Conservation (phyloP, 768 basidiomycete species). For the Inosperma sp. region DNA sequence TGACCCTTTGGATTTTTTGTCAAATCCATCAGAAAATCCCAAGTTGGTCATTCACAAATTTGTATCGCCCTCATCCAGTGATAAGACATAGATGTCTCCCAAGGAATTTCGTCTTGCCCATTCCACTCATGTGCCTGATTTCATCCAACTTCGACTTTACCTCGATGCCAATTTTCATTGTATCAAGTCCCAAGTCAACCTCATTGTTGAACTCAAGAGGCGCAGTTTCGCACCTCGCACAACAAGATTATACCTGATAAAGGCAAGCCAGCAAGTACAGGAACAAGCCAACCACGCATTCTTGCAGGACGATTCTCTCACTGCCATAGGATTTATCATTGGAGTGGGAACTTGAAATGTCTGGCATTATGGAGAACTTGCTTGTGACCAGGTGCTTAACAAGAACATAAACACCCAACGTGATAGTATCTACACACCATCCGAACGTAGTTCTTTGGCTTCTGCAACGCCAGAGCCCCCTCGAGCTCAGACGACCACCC, state of each 20-base stretch:
- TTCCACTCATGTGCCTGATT: not conserved
- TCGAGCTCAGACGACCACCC: too few relatives aligned
- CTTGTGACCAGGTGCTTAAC: not conserved
- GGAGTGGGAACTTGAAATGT: conserved; percentile 2
- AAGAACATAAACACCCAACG: not conserved
- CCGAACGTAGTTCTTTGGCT: too few relatives aligned
- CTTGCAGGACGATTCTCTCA: not conserved
- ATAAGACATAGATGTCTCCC: not conserved
- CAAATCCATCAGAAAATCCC: too few relatives aligned
- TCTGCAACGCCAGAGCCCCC: too few relatives aligned
- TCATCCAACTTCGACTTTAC: not conserved
- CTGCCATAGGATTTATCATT: not conserved
- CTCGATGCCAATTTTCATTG: not conserved
- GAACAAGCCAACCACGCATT: not conserved
- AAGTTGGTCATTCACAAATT: too few relatives aligned
- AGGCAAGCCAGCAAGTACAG: not conserved
- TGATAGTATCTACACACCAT: not conserved
- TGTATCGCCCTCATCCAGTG: not conserved
- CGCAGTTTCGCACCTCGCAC: not conserved
- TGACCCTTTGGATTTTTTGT: not conserved
- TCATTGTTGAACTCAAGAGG: not conserved
- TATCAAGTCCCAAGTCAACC: not conserved
- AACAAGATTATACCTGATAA: not conserved
- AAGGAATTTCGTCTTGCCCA: not conserved
- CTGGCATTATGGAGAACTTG: not conserved